Conservation (phyloP, 2,329 filamentous ascomycete genomes). For the Colletotrichum karsti region DNA sequence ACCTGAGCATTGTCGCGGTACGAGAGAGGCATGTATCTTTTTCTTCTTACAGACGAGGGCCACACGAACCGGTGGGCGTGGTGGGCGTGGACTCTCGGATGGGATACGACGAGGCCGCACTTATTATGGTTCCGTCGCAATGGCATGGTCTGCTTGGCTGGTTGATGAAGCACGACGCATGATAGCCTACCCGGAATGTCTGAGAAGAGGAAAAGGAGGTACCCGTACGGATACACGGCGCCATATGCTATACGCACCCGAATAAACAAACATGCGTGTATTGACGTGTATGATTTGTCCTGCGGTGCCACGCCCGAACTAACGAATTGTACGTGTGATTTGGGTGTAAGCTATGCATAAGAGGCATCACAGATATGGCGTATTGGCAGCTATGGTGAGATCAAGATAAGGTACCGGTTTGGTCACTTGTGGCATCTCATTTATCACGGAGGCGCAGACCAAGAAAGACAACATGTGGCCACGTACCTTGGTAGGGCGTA, state of each 20-base stretch:
- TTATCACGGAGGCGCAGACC: too few relatives aligned
- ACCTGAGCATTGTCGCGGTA: not conserved
- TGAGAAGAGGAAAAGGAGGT: not conserved
- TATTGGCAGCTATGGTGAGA: too few relatives aligned
- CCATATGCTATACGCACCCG: too few relatives aligned
- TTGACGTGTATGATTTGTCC: not conserved
- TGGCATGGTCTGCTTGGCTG: not conserved
- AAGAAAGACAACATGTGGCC: too few relatives aligned
- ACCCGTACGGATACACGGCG: not conserved
- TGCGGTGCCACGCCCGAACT: not conserved
- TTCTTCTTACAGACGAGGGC: not conserved
- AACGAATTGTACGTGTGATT: not conserved
- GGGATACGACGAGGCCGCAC: slow-evolving; percentile 3
- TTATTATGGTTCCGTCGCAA: slow-evolving; percentile 4
- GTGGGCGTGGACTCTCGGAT: not conserved
- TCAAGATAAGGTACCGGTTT: too few relatives aligned
- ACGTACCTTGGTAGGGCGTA: too few relatives aligned
- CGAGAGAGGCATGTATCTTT: not conserved
- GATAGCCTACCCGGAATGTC: not conserved
- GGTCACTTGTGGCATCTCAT: too few relatives aligned
- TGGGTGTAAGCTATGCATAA: not conserved
- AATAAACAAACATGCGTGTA: too few relatives aligned
- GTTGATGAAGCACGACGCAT: not conserved
- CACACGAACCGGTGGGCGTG: not conserved
- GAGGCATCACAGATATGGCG: too few relatives aligned